These are phyloP conservation scores for Dactylonectria estremocensis DNA, from an alignment of 2,329 filamentous ascomycete species.

Conservation along the genomic window DNA sequence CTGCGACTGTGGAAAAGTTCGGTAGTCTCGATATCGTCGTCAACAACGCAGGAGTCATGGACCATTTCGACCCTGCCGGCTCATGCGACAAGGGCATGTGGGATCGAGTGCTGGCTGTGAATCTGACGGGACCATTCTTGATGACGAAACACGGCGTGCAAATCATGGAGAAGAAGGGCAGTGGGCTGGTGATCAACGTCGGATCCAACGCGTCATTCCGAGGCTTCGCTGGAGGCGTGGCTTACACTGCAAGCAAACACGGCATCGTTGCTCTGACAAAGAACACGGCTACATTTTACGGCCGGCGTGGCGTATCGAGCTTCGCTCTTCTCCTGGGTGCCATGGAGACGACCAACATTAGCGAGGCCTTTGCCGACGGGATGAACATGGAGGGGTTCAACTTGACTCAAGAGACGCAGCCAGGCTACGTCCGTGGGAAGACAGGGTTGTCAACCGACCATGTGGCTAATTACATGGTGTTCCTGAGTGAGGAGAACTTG, in stretches of 20 bases:
- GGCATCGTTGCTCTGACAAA: conserved; percentile 68
- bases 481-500: conserved; percentile 51
- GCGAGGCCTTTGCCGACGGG: conserved; percentile 57
- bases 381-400: conserved; percentile 53
- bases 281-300: conserved; percentile 72
- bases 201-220: conserved; percentile 62
- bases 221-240: conserved; percentile 59
- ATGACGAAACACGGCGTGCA: conserved; percentile 66
- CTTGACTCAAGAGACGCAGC: conserved; percentile 45
- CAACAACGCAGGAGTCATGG: conserved; percentile 72
- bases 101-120: conserved; percentile 69
- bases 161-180: conserved; percentile 33
- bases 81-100: conserved; percentile 62
- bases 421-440: conserved; percentile 49
- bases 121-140: conserved; percentile 69
- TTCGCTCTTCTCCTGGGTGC: conserved; percentile 65
- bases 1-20: conserved; percentile 39
- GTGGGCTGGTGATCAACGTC: conserved; percentile 68
- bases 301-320: conserved; percentile 66
- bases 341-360: conserved; percentile 71
- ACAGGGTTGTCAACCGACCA: conserved; percentile 51
- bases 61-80: conserved; percentile 68
- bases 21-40: conserved; percentile 66
- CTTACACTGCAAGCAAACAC: conserved; percentile 70
- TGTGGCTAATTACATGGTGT: conserved; percentile 58